These are phyloP conservation scores for Marasmius fiardii DNA, from an alignment of 1,284 basidiomycete species.

Conservation along the genomic window DNA sequence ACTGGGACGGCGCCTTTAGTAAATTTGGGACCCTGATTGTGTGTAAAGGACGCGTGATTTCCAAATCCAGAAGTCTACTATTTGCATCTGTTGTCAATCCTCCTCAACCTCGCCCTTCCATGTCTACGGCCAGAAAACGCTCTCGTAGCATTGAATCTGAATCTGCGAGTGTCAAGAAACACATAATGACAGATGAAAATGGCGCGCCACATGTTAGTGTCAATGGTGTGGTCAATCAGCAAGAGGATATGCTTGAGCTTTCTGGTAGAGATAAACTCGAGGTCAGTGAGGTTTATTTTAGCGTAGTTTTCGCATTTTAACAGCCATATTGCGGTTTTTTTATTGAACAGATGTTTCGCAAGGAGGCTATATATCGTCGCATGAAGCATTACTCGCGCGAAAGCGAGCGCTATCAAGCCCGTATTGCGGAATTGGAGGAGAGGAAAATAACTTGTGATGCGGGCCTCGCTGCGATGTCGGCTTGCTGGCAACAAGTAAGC, in stretches of 20 bases:
- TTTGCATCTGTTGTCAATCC: slow-evolving; percentile 5
- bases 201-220: slow-evolving; percentile 49
- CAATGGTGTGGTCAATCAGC: slow-evolving; percentile 49
- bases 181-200: slow-evolving; percentile 52
- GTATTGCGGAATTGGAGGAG: slow-evolving; percentile 72
- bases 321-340: slow-evolving; percentile 8
- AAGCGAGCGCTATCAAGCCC: slow-evolving; percentile 64
- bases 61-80: background rate
- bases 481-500: slow-evolving; percentile 87
- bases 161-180: slow-evolving; percentile 58
- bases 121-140: slow-evolving; percentile 62
- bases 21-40: background rate
- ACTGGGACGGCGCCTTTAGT: background rate
- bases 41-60: background rate
- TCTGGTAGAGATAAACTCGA: slow-evolving; percentile 66
- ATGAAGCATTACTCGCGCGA: slow-evolving; percentile 91
- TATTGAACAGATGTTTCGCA: slow-evolving; percentile 63
- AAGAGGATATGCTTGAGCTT: slow-evolving; percentile 51
- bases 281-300: slow-evolving; percentile 38
- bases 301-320: slow-evolving; percentile 15
- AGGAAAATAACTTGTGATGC: slow-evolving; percentile 75
- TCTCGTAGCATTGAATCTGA: slow-evolving; percentile 55
- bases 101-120: slow-evolving; percentile 24
- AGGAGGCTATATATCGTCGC: slow-evolving; percentile 89
- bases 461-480: slow-evolving; percentile 75